A percentile compares a stretch with the other conserved stretches of the same genome.
Evolutionary conservation across 2,329 filamentous ascomycete species (phyloP).

Genomic region (Trichoderma citrinoviride): DNA sequence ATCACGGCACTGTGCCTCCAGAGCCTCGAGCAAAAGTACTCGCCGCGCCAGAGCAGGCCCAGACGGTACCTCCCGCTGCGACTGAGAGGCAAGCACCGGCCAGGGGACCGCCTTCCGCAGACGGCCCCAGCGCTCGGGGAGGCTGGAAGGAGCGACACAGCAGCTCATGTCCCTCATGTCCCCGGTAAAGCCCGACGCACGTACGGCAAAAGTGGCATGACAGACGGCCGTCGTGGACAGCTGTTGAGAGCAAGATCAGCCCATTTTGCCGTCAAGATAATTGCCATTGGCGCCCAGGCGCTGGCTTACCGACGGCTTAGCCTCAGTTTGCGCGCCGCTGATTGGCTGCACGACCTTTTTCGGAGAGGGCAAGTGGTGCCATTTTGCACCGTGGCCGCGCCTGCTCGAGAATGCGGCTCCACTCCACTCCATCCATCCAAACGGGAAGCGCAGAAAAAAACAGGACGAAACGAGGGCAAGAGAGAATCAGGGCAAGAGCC

Average conservation of each 20-base stretch:
- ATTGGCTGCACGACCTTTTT: constrained; percentile 6
- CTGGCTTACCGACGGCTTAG: constrained; percentile 18
- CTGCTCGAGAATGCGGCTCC: constrained; percentile 13
- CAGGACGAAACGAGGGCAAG: neutral
- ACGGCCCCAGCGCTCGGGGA: constrained; percentile 7
- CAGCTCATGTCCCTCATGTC: neutral
- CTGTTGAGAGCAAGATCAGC: constrained; percentile 19
- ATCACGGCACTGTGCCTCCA: neutral
- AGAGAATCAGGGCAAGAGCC: neutral
- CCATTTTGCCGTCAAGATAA: constrained; percentile 21
- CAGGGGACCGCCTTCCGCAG: too few relatives aligned
- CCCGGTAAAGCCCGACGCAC: constrained; percentile 20
- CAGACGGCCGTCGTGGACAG: constrained; percentile 12
- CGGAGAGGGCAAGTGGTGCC: constrained; percentile 21
- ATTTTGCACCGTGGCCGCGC: constrained; percentile 18
- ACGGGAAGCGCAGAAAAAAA: neutral
- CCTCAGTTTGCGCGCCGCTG: constrained; percentile 6
- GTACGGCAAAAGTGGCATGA: constrained; percentile 23
- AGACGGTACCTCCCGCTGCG: too few relatives aligned
- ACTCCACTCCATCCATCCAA: constrained; percentile 15
- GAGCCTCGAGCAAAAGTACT: too few relatives aligned
- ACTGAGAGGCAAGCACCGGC: neutral
- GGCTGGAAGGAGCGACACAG: constrained; percentile 15
- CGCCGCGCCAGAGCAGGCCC: too few relatives aligned
- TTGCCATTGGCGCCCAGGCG: constrained; percentile 20